Evolutionary conservation across 2,329 filamentous ascomycete species (phyloP).

Genomic region (Aspergillus sp.): DNA sequence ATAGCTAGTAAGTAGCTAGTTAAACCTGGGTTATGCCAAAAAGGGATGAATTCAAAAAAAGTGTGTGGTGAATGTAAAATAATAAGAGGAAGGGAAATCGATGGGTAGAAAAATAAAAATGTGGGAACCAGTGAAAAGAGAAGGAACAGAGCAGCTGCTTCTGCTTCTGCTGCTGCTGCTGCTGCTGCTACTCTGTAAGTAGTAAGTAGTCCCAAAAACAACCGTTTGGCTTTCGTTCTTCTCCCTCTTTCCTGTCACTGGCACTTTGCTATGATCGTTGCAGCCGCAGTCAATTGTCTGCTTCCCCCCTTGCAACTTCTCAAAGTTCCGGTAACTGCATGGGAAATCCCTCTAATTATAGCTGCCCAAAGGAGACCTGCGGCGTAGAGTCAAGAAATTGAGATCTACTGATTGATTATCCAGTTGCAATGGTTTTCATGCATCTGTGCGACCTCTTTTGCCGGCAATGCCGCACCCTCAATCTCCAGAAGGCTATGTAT

Average conservation of each 20-base stretch:
- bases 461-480: slow-evolving; percentile 1
- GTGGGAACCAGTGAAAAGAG: not conserved
- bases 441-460: slow-evolving; percentile 8
- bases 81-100: not conserved
- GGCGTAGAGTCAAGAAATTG: not conserved
- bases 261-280: slow-evolving; percentile 18
- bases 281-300: slow-evolving; percentile 17
- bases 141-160: not conserved
- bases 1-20: too few relatives aligned
- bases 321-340: slow-evolving; percentile 16
- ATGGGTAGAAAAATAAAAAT: not conserved
- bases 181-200: not conserved
- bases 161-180: not conserved
- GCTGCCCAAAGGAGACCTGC: not conserved
- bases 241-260: slow-evolving; percentile 14
- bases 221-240: slow-evolving; percentile 2
- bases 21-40: not conserved
- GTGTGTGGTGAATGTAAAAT: not conserved
- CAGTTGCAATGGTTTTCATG: slow-evolving; percentile 8
- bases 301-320: slow-evolving; percentile 23
- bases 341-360: slow-evolving; percentile 6
- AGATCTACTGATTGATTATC: slow-evolving; percentile 9
- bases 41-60: not conserved
- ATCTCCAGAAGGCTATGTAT: not conserved
- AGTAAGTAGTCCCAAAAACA: not conserved